Conservation (phyloP, 345 rosid genomes). For the Eucalyptus sideroxylon region DNA sequence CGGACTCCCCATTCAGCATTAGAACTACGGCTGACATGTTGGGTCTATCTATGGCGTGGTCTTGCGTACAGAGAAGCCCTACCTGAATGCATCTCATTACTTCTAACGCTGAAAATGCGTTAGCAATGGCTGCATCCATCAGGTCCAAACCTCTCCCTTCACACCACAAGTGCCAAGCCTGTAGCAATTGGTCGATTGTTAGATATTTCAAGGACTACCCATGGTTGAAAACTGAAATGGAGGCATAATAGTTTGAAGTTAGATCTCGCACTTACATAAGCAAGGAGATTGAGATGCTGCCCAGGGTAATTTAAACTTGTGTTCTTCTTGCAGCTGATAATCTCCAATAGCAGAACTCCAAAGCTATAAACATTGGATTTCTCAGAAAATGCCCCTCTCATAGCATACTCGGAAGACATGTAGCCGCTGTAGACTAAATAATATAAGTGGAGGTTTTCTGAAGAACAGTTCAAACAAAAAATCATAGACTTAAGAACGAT, state of each 20-base stretch:
- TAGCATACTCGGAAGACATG: not conserved
- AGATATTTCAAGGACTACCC: not conserved
- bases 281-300: not conserved
- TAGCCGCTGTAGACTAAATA: not conserved
- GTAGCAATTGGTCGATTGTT: not conserved
- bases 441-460: not conserved
- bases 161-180: not conserved
- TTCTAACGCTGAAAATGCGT: not conserved
- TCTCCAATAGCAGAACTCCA: not conserved
- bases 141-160: not conserved
- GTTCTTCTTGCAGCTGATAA: not conserved
- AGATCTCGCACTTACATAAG: not conserved
- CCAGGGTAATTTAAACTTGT: not conserved
- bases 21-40: not conserved
- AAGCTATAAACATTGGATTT: not conserved
- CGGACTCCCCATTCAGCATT: not conserved
- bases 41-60: not conserved
- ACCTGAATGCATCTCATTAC: not conserved
- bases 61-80: not conserved
- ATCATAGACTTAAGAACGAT: too few species aligned
- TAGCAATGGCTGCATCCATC: not conserved
- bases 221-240: not conserved
- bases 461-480: too few species aligned
- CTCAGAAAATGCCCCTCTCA: not conserved
- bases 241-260: too few species aligned